A percentile compares a stretch with the other conserved stretches of the same genome.
Conservation (phyloP, 192 early-diverging fungal species). For the Coemansia sp. region DNA sequence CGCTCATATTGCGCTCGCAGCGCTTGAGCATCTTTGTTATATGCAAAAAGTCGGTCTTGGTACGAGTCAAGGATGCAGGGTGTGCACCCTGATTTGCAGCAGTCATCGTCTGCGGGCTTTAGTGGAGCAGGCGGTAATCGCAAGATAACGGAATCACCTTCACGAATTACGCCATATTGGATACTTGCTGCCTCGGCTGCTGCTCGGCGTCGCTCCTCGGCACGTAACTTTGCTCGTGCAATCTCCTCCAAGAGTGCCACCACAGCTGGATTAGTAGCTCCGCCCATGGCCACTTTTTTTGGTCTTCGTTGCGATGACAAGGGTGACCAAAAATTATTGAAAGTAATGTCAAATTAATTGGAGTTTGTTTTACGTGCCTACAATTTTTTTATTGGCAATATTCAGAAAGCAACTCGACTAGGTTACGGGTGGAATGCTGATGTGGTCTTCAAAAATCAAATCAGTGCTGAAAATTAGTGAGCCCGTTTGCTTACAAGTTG, state of each 20-base stretch:
- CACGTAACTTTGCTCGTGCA: constrained; percentile 33
- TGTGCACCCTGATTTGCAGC: constrained; percentile 54
- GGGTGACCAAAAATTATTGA: too few species aligned
- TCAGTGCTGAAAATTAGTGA: too few species aligned
- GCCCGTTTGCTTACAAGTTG: too few species aligned
- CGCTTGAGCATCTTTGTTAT: constrained; percentile 1
- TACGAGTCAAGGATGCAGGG: constrained; percentile 55
- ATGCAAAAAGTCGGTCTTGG: constrained; percentile 18
- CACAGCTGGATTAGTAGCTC: constrained; percentile 32
- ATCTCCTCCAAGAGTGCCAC: constrained; percentile 34
- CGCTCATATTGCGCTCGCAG: constrained; percentile 27
- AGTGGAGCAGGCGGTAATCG: constrained; percentile 31
- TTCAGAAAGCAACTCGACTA: too few species aligned
- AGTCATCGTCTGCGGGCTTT: constrained; percentile 35
- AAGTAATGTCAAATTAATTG: too few species aligned
- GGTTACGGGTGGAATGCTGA: too few species aligned
- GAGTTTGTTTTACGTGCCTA: too few species aligned
- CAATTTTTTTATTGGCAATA: too few species aligned
- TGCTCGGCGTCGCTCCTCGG: constrained; percentile 18
- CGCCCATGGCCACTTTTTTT: not conserved
- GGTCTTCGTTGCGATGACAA: not conserved
- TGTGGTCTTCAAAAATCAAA: too few species aligned
- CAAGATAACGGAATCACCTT: constrained; percentile 15
- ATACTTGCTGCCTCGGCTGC: not conserved
- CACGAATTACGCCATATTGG: constrained; percentile 15